Base-by-base conservation (phyloP, 768 basidiomycete species). In the Phylloporus arenicola region DNA sequence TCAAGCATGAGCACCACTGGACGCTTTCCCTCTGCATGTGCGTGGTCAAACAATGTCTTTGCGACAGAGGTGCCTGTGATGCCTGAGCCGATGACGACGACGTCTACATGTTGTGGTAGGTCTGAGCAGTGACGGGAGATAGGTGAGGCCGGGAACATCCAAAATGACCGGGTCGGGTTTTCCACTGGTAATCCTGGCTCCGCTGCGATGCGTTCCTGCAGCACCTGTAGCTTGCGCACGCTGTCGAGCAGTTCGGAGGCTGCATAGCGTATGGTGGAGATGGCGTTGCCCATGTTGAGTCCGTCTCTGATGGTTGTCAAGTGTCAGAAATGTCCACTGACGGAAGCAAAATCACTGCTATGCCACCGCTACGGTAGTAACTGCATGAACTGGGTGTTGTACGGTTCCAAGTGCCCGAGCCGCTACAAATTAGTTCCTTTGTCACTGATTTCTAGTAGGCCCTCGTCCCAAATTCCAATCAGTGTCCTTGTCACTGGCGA, bases 1-100 rank as follows among this genome's bases (percentile, higher is more conserved):
- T 95, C 92, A 19, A 95, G 74, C 72, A 92, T 82, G 19, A 89
- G 78, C 2, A 93, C 64, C 33, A 70, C 67, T 13, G 79, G 51
- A 7, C 55, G 49, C 24, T 61, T 63, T 22, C 59, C 64, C 9
- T 59, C 52, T 43, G 47, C 64, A 25, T 50, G 47, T 7, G 62
- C 57, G 16, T 64, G 62, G 35, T 73, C 69, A 14, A 88, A 69
- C 20, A 84, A 52, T 9, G 76, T 75, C 53, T 80, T 75, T 5
- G 78, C 81, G 40, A 86, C 64, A 1, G 81, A 73, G 0, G 83
- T 73, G 4, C 86, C 86, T 0, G 87, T 83, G 51, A 90, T 85
- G 0, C 88, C 88, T n/a, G 83, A 84, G 3, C 88, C 88, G 47
- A 90, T 77, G 45, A 90, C 72, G 22, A 88, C 78, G 4, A 88